phyloP scores from a whole-genome alignment of 768 basidiomycete species.

The Mycena vitilis region DNA sequence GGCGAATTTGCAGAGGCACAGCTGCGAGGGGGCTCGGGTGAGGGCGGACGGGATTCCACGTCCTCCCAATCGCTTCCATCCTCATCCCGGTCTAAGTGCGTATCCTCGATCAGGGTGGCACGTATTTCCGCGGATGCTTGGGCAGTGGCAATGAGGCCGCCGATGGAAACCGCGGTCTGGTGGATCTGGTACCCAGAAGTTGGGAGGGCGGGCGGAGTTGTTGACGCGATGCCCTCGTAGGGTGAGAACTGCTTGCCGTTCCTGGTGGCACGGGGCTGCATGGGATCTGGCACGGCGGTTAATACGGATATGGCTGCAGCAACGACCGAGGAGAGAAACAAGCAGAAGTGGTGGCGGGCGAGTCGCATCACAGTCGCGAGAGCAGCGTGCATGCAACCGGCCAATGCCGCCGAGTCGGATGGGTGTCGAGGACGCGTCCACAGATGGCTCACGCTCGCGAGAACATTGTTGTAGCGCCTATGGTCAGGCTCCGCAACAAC shows the following conservation, averaged over 20 bases:
- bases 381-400: no score
- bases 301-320: no score
- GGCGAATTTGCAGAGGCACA: not conserved
- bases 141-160: not conserved
- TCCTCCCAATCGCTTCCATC: slow-evolving; percentile 13
- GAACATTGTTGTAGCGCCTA: not conserved
- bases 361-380: no score
- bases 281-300: no score
- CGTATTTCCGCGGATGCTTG: not conserved
- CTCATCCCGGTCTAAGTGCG: not conserved
- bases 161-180: not conserved
- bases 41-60: not conserved
- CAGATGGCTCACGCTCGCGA: no score
- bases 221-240: no score
- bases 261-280: not conserved
- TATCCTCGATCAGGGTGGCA: not conserved
- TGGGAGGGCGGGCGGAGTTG: no score
- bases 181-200: not conserved
- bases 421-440: no score
- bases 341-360: no score
- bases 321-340: no score
- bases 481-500: not conserved
- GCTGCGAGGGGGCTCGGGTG: not conserved
- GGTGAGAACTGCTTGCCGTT: not conserved
- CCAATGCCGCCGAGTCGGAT: no score